Evolutionary conservation across 331 rosid genomes (phyloP).

Genomic region (Rosa hybrid): DNA sequence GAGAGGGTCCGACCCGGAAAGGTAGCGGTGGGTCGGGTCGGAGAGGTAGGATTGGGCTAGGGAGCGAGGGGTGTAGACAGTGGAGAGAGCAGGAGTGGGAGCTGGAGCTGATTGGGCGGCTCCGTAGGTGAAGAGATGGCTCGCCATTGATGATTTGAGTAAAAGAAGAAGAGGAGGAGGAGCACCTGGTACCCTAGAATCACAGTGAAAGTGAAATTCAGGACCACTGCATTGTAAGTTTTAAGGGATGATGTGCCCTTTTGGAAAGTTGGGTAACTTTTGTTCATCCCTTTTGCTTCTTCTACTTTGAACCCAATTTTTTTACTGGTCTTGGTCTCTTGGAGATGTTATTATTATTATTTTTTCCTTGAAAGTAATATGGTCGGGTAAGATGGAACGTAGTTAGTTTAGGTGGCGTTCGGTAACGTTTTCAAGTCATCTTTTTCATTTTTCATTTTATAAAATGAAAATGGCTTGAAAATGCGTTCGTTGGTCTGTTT

Average conservation of each 20-base stretch:
- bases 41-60: slow-evolving; percentile 11
- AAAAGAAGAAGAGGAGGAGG: not conserved
- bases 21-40: slow-evolving; percentile 13
- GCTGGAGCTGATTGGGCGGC: slow-evolving; percentile 27
- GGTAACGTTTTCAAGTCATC: too few relatives aligned
- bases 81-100: slow-evolving; percentile 7
- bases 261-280: not conserved
- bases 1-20: slow-evolving; percentile 6
- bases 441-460: too few relatives aligned
- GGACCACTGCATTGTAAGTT: not conserved
- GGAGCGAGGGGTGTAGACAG: slow-evolving; percentile 6
- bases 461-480: too few relatives aligned
- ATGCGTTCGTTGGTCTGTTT: too few relatives aligned
- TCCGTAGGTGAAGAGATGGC: slow-evolving; percentile 30
- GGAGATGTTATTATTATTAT: too few relatives aligned
- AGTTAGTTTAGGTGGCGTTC: too few relatives aligned
- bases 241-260: not conserved
- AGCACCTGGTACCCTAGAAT: not conserved
- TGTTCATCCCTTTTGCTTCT: not conserved
- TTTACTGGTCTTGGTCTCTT: too few relatives aligned
- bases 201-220: not conserved
- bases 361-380: too few relatives aligned
- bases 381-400: too few relatives aligned
- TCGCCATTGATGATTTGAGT: slow-evolving; percentile 21
- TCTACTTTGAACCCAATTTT: not conserved